Percentiles rank a stretch among this genome's conserved stretches.
These are phyloP conservation scores for Paecilomyces variotii DNA, from an alignment of 2,329 filamentous ascomycete species.

Conservation along the genomic window DNA sequence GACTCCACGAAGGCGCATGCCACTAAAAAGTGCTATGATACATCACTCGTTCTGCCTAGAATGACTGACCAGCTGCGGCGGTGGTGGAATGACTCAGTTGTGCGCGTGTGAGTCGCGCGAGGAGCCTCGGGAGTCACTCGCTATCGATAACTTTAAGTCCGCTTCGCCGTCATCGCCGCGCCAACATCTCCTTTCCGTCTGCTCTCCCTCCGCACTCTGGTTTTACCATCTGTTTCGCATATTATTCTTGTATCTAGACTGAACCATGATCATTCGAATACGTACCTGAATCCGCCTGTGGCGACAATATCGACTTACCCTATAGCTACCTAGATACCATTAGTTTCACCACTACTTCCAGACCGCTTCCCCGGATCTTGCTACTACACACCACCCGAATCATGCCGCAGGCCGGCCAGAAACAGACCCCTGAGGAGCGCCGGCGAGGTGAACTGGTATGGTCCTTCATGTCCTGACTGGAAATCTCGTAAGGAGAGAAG, in stretches of 20 bases:
- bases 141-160: conserved; percentile 22
- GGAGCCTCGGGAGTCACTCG: conserved; percentile 11
- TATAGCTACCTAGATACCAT: conserved; percentile 8
- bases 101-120: neutral
- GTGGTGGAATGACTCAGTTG: neutral
- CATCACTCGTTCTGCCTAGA: neutral
- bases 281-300: conserved; percentile 26
- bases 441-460: conserved; percentile 78
- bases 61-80: neutral
- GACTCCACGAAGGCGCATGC: neutral
- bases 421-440: conserved; percentile 66
- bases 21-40: neutral
- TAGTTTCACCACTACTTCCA: neutral
- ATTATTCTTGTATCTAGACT: conserved; percentile 2
- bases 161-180: conserved; percentile 6
- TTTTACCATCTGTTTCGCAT: neutral
- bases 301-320: conserved; percentile 16
- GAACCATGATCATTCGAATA: conserved; percentile 40
- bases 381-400: conserved; percentile 4
- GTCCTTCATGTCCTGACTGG: conserved; percentile 2
- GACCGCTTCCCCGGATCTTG: neutral
- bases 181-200: conserved; percentile 2
- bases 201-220: neutral
- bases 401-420: conserved; percentile 38
- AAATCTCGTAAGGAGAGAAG: neutral